A percentile compares a stretch with the other conserved stretches of the same genome.
These are phyloP conservation scores for Acanthamoeba triangularis DNA, from an alignment of 208 protist genomes.

Conservation along the genomic window DNA sequence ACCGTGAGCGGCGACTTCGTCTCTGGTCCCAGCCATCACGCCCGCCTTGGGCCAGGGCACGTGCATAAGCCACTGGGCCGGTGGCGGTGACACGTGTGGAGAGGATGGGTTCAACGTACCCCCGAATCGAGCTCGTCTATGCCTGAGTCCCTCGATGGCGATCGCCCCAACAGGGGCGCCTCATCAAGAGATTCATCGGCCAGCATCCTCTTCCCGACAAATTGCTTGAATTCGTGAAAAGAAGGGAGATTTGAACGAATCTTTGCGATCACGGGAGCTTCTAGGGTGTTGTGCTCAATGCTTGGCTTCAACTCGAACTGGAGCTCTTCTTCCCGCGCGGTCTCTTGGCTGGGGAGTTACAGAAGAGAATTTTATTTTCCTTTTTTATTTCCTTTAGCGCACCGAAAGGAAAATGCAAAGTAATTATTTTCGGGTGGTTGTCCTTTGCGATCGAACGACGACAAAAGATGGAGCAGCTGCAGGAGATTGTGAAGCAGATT, in stretches of 20 bases:
- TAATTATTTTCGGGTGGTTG: not conserved
- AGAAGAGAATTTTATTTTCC: no score
- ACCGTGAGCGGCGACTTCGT: not conserved
- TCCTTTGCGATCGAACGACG: not conserved
- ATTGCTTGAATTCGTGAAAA: no score
- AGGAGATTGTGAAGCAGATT: not conserved
- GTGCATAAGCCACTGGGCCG: not conserved
- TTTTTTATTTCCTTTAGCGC: no score
- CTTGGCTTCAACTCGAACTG: no score
- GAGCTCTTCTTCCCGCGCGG: no score
- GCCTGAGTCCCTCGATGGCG: not conserved
- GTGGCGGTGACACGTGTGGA: no score
- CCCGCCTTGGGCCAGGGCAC: not conserved
- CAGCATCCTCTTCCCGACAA: not conserved
- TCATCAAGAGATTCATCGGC: slow-evolving; percentile 6
- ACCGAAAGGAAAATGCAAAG: not conserved
- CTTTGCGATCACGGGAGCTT: no score
- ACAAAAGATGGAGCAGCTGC: not conserved
- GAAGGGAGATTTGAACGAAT: no score
- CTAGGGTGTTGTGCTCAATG: no score
- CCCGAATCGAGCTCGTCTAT: not conserved
- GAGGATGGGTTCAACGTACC: not conserved
- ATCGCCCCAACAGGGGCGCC: not conserved
- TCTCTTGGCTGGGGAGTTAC: no score
- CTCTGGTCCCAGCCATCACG: not conserved